Base-by-base conservation (phyloP, 257 asterid species). In the Forsythia viridissima region DNA sequence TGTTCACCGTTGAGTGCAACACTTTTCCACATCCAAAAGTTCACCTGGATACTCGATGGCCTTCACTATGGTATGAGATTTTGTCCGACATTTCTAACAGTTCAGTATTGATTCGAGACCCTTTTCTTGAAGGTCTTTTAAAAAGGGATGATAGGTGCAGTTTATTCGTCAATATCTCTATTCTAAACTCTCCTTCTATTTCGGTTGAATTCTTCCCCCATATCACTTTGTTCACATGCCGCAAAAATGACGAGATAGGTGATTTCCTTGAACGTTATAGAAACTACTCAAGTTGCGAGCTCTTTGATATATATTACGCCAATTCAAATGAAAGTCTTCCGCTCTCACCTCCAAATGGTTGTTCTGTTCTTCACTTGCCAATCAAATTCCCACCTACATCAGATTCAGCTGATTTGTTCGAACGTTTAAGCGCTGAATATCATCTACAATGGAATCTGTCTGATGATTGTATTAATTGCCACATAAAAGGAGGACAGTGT, bases 401-500 rank as follows among this genome's bases (percentile, higher is more conserved):
- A 57, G 11, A 57, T 4, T 59, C 16, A 8, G 37, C 5, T 40
- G 76, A n/a, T 0, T 42, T 85, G 44, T 71, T 77, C 20, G 8
- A 77, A 1, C 0, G 43, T 76, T 37, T 88, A 15, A 44, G 74
- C n/a, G 8, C 83, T 21, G 81, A 57, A 3, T 82, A 76, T 76
- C 59, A 34, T 0, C 40, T 91, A 0, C 79, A 83, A 46, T 86
- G 87, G 89, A 20, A 63, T 72, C 52, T 89, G 12, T 80, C 87
- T 3, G 76, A 70, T 12, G 73, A 34, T 39, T 89, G 94, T 79
- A 8, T 0, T 72, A 15, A 8, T 3, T 89, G 90, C 46, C 52
- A 76, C 72, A 13, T 9, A 0, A 21, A 71, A 38, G 92, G 91
- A 72, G 87, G 91, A 38, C 82, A 77, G n/a, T 84, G 87, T 15